Base-by-base conservation (phyloP, 2,329 filamentous ascomycete species). In the Stagonosporopsis rhizophila region DNA sequence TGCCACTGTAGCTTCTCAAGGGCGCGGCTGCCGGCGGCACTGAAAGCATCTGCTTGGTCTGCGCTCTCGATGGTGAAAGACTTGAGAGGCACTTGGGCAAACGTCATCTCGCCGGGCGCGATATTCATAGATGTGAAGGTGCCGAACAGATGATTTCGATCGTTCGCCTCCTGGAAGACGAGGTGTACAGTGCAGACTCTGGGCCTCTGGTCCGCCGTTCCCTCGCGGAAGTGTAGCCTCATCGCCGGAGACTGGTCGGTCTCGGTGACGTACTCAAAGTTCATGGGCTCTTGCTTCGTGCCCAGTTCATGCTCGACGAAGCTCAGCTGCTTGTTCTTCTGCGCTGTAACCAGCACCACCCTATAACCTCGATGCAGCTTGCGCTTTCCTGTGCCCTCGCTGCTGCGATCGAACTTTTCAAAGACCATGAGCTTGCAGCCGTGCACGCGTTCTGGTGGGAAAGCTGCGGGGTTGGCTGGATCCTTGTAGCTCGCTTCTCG, bases 401-500 rank as follows among this genome's bases (percentile, higher is more conserved):
- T 86, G 63, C 91, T 85, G 49, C 86, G 86, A 23, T 84, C 80
- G 1, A 85, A 79, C 64, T 84, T 88, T 71, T 96, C 91, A 68
- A 94, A 96, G 3, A 96, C 73, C 7, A 87, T 85, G 25, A 95
- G 77, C 37, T 89, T 87, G 73, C 91, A 96, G 38, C 85, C 82
- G 34, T 85, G 81, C 5, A 92, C 82, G 6, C 89, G 82, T 22
- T 96, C 92, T 42, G 87, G 83, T 5, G 92, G 91, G 71, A 96
- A 96, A 1, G 85, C 82, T 55, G 87, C 83, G 14, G 89, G 82
- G 56, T 89, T 82, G n/a, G 86, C 80, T 1, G 87, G 82, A 68
- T 96, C 91, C 68, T 92, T 88, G 71, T 94, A 95, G 67, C 94
- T 90, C 62, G 96, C 91, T 23, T 88, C 85, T 40, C 86, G 85